Percentiles rank a stretch among this genome's conserved stretches.
Conservation (phyloP, 1,284 basidiomycete genomes). For the Schizophyllum amplum region DNA sequence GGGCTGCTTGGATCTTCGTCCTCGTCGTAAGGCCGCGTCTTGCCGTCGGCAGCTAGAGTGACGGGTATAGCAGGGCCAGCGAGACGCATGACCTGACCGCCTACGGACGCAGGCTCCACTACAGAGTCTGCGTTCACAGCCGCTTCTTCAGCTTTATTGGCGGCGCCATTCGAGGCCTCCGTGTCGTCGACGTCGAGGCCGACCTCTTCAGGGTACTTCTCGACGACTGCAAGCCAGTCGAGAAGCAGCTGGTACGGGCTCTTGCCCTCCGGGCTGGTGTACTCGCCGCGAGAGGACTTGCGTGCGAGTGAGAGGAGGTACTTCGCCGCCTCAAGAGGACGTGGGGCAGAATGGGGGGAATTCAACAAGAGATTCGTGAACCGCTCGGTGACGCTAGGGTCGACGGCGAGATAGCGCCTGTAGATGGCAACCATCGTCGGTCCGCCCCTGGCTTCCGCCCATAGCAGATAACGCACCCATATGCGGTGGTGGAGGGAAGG, state of each 20-base stretch:
- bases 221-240: constrained; percentile 90
- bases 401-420: constrained; percentile 82
- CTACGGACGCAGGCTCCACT: constrained; percentile 40
- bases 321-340: constrained; percentile 92
- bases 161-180: constrained; percentile 40
- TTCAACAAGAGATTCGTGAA: constrained; percentile 76
- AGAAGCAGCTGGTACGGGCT: constrained; percentile 91
- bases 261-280: constrained; percentile 87
- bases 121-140: constrained; percentile 25
- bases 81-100: constrained; percentile 66
- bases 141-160: constrained; percentile 36
- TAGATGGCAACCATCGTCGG: constrained; percentile 82
- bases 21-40: constrained; percentile 55
- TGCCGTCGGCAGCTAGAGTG: constrained; percentile 32
- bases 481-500: constrained; percentile 91
- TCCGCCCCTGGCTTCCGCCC: constrained; percentile 86
- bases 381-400: constrained; percentile 80
- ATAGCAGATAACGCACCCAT: constrained; percentile 93
- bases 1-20: constrained; percentile 76
- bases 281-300: constrained; percentile 77
- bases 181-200: constrained; percentile 83
- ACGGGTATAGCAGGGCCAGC: constrained; percentile 61
- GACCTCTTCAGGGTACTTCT: constrained; percentile 87
- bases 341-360: constrained; percentile 55
- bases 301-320: constrained; percentile 79